Conservation (phyloP, 2,329 filamentous ascomycete genomes). For the Xylaria arbuscula region DNA sequence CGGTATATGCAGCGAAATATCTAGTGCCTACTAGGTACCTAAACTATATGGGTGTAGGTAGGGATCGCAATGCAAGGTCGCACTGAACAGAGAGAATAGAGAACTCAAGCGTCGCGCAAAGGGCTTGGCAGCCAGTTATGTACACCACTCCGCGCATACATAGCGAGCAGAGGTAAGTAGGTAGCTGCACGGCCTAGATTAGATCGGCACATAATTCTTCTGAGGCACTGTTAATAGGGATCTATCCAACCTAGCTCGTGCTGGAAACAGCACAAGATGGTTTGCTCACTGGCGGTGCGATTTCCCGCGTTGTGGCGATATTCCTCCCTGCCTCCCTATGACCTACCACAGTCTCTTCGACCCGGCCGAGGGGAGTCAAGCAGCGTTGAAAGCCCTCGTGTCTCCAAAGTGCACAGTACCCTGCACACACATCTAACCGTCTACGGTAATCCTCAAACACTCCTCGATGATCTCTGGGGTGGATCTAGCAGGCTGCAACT, state of each 20-base stretch:
- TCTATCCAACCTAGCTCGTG: neutral
- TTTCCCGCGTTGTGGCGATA: neutral
- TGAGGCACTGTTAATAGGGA: neutral
- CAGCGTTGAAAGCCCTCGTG: neutral
- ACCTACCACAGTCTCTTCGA: neutral
- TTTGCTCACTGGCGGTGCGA: neutral
- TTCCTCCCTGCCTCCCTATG: neutral
- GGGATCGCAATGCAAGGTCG: too few relatives aligned
- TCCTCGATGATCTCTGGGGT: constrained; percentile 21
- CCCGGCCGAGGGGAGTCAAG: neutral
- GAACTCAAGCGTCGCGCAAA: too few relatives aligned
- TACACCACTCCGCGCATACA: neutral
- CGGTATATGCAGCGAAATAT: too few relatives aligned
- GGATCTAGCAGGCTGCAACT: neutral
- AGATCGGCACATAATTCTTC: neutral
- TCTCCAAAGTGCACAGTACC: neutral
- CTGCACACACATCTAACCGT: neutral
- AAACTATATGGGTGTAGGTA: too few relatives aligned
- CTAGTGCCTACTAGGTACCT: too few relatives aligned
- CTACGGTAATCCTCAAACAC: constrained; percentile 41
- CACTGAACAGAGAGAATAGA: too few relatives aligned
- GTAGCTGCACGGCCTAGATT: too few relatives aligned
- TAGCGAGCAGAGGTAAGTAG: too few relatives aligned
- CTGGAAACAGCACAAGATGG: neutral
- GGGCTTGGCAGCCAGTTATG: too few relatives aligned